phyloP scores from a whole-genome alignment of 257 asterid genomes.

The Solanum clarkiae region DNA sequence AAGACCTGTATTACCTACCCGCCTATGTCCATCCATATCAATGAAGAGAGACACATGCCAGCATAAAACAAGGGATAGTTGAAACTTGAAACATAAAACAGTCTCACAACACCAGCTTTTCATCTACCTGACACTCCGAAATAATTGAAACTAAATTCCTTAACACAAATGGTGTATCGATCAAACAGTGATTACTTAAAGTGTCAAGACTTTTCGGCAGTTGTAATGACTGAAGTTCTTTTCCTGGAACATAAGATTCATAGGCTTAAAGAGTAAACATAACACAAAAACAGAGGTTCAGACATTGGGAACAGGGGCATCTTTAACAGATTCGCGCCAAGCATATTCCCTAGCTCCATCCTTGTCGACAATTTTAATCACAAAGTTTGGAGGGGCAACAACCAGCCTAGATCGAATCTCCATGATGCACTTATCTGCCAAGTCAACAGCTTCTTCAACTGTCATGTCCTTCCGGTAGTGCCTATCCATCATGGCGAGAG shows the following conservation, averaged over 20 bases:
- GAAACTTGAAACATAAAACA: not conserved
- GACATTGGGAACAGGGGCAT: conserved; percentile 27
- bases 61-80: not conserved
- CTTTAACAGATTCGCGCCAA: conserved; percentile 69
- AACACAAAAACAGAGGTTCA: conserved; percentile 8
- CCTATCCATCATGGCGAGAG: conserved; percentile 89
- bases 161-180: not conserved
- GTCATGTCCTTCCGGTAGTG: conserved; percentile 79
- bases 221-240: not conserved
- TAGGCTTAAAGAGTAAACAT: not conserved
- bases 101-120: not conserved
- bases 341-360: conserved; percentile 79
- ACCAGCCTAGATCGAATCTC: conserved; percentile 83
- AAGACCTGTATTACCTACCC: not conserved
- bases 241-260: not conserved
- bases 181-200: not conserved
- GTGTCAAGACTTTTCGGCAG: not conserved
- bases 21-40: not conserved
- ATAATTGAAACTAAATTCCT: not conserved
- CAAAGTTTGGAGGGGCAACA: conserved; percentile 83
- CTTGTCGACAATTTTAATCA: conserved; percentile 83
- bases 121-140: not conserved
- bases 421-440: conserved; percentile 64
- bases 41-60: not conserved
- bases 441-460: conserved; percentile 70